Base-by-base conservation (phyloP, 306 rosid species). In the Hippophae rhamnoides region DNA sequence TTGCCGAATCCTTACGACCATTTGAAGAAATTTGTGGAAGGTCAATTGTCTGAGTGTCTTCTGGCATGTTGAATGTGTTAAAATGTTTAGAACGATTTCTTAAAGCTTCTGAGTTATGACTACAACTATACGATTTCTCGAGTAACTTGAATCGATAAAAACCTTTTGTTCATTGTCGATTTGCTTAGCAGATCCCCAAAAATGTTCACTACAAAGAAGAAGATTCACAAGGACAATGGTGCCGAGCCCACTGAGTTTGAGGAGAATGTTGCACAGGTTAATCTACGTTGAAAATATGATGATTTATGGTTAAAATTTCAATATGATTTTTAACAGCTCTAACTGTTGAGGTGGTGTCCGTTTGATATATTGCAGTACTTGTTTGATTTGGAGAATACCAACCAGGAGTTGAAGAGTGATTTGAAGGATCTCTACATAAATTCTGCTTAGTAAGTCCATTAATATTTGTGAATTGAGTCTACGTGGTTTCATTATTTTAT, bases 301-400 rank as follows among this genome's bases (percentile, higher is more conserved):
- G 23, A 18, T 18, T 18, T 18, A 18, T 18, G 23, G 23, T 18
- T 18, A 18, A 18, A 18, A 18, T 18, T 18, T 18, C 23, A 1
- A 18, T 18, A 18, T 18, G 23, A 18, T 18, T 18, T 18, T 18
- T 18, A 18, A 18, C 23, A 18, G 23, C 23, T 18, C 6, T 7
- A 2, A 12, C 42, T 1, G 7, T 8, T 14, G 0, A 5, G 7
- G 3, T 56, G 5, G 43, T 9, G 1, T 9, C 18, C 23, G 8
- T 41, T 43, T 12, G 50, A 55, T 71, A 3, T 42, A 12, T 58
- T 72, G 69, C 73, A 86, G 95, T 58, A 78, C 47, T 65, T 86
- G 0, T 86, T 86, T 69, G 90, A 86, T 68, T 81, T 86, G 86
- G 95, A 86, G 64, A 86, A 86, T 63, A 83, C 90, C 41, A 83